Base-by-base conservation (phyloP, 73 alveolate species). In the Halteria grandinella region DNA sequence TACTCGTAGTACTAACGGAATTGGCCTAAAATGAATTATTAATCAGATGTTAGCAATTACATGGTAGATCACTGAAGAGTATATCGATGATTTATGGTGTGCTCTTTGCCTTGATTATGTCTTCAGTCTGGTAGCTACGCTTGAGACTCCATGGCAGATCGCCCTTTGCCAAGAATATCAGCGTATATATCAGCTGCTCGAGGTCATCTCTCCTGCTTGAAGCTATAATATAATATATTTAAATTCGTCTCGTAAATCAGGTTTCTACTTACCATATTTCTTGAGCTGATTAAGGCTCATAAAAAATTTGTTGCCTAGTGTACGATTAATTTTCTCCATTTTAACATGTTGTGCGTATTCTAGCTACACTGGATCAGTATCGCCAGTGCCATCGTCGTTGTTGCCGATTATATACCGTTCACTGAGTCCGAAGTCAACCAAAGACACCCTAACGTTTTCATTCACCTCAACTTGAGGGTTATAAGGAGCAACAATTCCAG, bases 181-280 rank as follows among this genome's bases (percentile, higher is more conserved):
- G 85, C 2, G 76, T 54, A 62, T 71, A 71, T 7, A 39, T 23
- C 1, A 71, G 76, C 37, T 55, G 48, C 44, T 71, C 85, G 5
- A 71, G 62, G 23, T 71, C 85, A 33, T 71, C 85, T 54, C 76
- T 71, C 34, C 79, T 41, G 25, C 79, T 63, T 45, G 74, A 57
- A 5, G 36, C 74, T 57, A 28, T 31, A 57, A 57, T 31, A 41
- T 25, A 53, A 25, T 14, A 53, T 10, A 6, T n/a, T 10, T 25
- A 7, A 25, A 25, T 10, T 53, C 5, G 69, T 53, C 15, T 49
- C 29, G 15, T 39, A 39, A 39, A 39, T 14, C 15, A 39, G 17
- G 15, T 39, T 11, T 39, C 15, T 11, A 11, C 10, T 39, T 39
- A 57, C 74, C 74, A 31, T 57, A 33, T 54, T 57, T 57, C 74